Conservation (phyloP, 768 basidiomycete genomes). For the Thelephora aurantiotincta region DNA sequence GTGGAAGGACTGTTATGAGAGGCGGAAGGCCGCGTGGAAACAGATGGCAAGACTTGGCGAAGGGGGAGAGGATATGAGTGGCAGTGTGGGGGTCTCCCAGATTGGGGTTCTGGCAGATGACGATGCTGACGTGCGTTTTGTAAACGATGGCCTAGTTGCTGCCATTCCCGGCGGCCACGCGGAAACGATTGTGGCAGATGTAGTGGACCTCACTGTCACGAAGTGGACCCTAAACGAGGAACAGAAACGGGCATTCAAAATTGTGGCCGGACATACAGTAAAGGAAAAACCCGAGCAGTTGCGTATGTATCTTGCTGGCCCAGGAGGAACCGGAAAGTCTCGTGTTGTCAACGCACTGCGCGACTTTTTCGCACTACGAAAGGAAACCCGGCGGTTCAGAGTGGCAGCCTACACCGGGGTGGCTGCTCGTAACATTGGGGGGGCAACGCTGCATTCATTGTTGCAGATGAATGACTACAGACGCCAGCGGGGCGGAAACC, state of each 20-base stretch:
- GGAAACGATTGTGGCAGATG: constrained; percentile 25
- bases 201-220: constrained; percentile 28
- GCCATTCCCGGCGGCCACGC: constrained; percentile 25
- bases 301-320: constrained; percentile 18
- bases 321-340: not conserved
- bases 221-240: constrained; percentile 1
- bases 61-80: too few relatives aligned
- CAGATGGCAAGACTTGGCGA: too few relatives aligned
- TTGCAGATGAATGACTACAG: constrained; percentile 3
- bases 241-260: constrained; percentile 14
- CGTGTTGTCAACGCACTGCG: not conserved
- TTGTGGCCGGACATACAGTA: constrained; percentile 17
- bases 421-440: constrained; percentile 20
- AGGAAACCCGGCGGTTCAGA: constrained; percentile 7
- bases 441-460: constrained; percentile 26
- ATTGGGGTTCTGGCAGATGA: too few relatives aligned
- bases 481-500: constrained; percentile 4
- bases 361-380: not conserved
- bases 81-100: too few relatives aligned
- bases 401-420: not conserved
- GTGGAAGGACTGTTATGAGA: too few relatives aligned
- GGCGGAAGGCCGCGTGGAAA: too few relatives aligned
- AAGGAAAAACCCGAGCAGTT: constrained; percentile 10
- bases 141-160: constrained; percentile 26
- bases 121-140: constrained; percentile 26